Evolutionary conservation across 305 asterid genomes (phyloP).

Genomic region (Lippia alba): DNA sequence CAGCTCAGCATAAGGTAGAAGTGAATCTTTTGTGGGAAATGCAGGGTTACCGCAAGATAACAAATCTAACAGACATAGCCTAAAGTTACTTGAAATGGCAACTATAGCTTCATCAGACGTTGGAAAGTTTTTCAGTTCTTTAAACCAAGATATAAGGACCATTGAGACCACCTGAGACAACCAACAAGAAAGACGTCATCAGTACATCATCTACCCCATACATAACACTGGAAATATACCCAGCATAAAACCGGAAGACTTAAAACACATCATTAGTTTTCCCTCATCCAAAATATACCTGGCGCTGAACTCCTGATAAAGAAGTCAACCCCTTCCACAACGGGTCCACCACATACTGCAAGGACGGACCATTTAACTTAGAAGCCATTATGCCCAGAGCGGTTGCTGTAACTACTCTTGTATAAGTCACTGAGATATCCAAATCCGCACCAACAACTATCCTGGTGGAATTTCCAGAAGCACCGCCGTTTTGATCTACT

Average conservation of each 20-base stretch:
- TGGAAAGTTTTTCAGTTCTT: slow-evolving; percentile 60
- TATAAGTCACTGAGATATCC: slow-evolving; percentile 83
- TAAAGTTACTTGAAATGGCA: slow-evolving; percentile 67
- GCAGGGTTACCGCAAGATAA: slow-evolving; percentile 91
- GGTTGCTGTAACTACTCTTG: slow-evolving; percentile 90
- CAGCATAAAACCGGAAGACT: slow-evolving; percentile 17
- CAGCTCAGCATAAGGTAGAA: slow-evolving; percentile 90
- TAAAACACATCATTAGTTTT: slow-evolving; percentile 25
- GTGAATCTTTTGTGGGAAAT: slow-evolving; percentile 85
- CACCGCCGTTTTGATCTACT: slow-evolving; percentile 69
- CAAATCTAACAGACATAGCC: slow-evolving; percentile 72
- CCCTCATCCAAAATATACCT: slow-evolving; percentile 56
- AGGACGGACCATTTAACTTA: slow-evolving; percentile 64
- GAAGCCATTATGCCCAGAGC: slow-evolving; percentile 89
- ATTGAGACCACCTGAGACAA: slow-evolving; percentile 83
- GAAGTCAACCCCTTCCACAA: slow-evolving; percentile 86
- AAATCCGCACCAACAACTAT: slow-evolving; percentile 93
- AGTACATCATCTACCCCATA: slow-evolving; percentile 18
- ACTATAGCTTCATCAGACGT: slow-evolving; percentile 56
- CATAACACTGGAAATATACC: slow-evolving; percentile 19
- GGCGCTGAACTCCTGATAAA: slow-evolving; percentile 93
- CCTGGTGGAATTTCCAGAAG: slow-evolving; percentile 62
- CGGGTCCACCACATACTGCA: slow-evolving; percentile 76
- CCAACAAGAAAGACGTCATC: slow-evolving; percentile 33
- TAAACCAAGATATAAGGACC: slow-evolving; percentile 94